Percentiles rank a stretch among this genome's conserved stretches.
Conservation (phyloP, 129 eudicot genomes). For the Rutidosis leptorrhynchoides region DNA sequence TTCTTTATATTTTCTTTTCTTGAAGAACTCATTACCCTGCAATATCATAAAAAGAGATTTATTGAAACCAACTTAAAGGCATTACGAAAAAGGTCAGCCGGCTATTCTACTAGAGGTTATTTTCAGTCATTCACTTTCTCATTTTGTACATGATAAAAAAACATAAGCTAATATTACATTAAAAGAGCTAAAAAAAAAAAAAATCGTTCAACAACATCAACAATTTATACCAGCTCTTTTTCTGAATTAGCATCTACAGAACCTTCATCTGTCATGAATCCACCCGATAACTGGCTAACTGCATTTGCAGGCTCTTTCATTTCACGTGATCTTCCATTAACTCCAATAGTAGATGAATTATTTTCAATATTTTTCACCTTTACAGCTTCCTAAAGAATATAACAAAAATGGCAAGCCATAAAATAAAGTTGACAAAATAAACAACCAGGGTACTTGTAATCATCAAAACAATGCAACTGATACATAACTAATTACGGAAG, state of each 20-base stretch:
- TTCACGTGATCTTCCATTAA: slow-evolving; percentile 33
- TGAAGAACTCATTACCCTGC: slow-evolving; percentile 86
- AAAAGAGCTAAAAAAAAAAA: too few relatives aligned
- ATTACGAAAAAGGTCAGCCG: not conserved
- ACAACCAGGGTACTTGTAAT: not conserved
- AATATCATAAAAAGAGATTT: slow-evolving; percentile 16
- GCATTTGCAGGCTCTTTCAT: slow-evolving; percentile 20
- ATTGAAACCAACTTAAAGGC: not conserved
- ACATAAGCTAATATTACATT: not conserved
- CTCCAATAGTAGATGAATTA: slow-evolving; percentile 32
- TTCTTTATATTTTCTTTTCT: slow-evolving; percentile 84
- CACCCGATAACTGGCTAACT: slow-evolving; percentile 45
- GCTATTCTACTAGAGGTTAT: not conserved
- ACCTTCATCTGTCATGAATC: slow-evolving; percentile 44
- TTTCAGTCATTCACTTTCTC: slow-evolving; percentile 12
- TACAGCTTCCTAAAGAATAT: slow-evolving; percentile 18
- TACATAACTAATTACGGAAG: not conserved
- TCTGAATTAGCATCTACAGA: slow-evolving; percentile 85
- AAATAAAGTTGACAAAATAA: not conserved
- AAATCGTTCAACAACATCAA: not conserved
- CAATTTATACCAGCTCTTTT: slow-evolving; percentile 75
- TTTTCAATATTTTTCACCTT: slow-evolving; percentile 32
- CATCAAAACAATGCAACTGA: not conserved
- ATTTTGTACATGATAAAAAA: not conserved
- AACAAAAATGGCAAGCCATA: not conserved